phyloP scores from a whole-genome alignment of 306 rosid genomes.

The Myrica gale region DNA sequence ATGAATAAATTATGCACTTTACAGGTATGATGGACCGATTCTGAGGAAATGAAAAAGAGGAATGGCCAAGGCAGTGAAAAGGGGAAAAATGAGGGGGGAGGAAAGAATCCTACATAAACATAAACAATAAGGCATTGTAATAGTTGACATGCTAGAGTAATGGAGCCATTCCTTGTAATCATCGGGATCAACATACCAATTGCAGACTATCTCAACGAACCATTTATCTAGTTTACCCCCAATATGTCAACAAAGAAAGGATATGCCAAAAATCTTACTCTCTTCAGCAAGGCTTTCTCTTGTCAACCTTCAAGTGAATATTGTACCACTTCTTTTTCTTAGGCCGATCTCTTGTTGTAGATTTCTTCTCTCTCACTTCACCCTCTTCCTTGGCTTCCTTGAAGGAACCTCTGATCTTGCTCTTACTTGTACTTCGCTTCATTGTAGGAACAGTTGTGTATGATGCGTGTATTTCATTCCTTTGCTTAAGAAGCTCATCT shows the following conservation, averaged over 20 bases:
- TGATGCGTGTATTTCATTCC: conserved; percentile 85
- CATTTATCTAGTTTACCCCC: too few relatives aligned
- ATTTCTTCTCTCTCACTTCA: conserved; percentile 62
- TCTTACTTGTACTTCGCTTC: conserved; percentile 72
- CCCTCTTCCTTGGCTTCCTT: conserved; percentile 75
- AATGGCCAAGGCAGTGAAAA: neutral
- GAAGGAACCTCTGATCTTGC: conserved; percentile 57
- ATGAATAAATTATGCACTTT: conserved; percentile 58
- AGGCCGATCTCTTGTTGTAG: conserved; percentile 57
- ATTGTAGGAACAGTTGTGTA: conserved; percentile 67
- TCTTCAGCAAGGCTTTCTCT: conserved; percentile 82
- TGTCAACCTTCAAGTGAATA: conserved; percentile 80
- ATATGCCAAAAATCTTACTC: conserved; percentile 36
- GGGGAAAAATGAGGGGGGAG: conserved; percentile 3
- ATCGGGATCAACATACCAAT: conserved; percentile 27
- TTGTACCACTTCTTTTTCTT: conserved; percentile 95
- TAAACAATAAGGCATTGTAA: conserved; percentile 51
- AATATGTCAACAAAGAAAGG: conserved; percentile 16
- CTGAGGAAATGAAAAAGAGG: conserved; percentile 29
- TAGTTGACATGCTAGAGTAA: conserved; percentile 41
- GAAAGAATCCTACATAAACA: conserved; percentile 67
- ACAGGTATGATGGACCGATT: conserved; percentile 44
- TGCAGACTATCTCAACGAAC: too few relatives aligned
- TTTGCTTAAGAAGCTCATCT: conserved; percentile 81
- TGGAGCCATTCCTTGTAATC: conserved; percentile 27